Evolutionary conservation across 1,139 yeast species (phyloP), one percentile per base, ranked within the genome.

Genomic region (Kodamaea ohmeri): DNA sequence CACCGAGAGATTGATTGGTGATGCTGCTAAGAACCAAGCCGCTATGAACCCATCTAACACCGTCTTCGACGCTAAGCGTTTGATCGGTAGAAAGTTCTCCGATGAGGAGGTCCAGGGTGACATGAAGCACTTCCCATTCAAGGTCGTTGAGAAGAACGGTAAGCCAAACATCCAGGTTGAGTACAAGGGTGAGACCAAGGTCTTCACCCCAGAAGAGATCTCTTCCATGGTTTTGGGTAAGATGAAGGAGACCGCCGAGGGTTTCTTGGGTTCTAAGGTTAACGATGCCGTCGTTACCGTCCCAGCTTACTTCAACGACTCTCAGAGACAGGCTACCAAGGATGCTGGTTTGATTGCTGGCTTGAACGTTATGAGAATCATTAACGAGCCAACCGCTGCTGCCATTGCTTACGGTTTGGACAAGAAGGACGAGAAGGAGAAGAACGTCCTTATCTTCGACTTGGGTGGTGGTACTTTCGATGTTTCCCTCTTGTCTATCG

Each of bases 391-490:
- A 50, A 76, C 81, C 42, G 81, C 81, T 30, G 81, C 81, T 46
- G 81, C 81, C 48, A 75, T 76, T 60, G 81, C 81, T 42, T 76
- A 76, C 58, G 81, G 81, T 60, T 69, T 76, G 53, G 83, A 80
- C 65, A 84, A 85, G 70, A 84, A 85, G 70, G 61, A 52, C 38
- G 80, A 82, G 50, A 73, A 75, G 53, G 73, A 68, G 71, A 87
- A 87, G 74, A 83, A 87, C 61, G 94, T 89, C 42, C 78, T 89
- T 60, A 88, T 89, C 58, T 89, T 88, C 69, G 97, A 89, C 69
- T 77, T 89, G 61, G 97, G 97, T 80, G 97, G 97, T 75, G 97
- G 97, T 78, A 89, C 97, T 58, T 89, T 89, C 67, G 97, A 89
- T 85, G 97, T 89, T 42, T 89, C 97, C 30, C 76, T 89, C 52